Base-by-base conservation (phyloP, 2,329 filamentous ascomycete genomes). In the Colletotrichum liaoningense region DNA sequence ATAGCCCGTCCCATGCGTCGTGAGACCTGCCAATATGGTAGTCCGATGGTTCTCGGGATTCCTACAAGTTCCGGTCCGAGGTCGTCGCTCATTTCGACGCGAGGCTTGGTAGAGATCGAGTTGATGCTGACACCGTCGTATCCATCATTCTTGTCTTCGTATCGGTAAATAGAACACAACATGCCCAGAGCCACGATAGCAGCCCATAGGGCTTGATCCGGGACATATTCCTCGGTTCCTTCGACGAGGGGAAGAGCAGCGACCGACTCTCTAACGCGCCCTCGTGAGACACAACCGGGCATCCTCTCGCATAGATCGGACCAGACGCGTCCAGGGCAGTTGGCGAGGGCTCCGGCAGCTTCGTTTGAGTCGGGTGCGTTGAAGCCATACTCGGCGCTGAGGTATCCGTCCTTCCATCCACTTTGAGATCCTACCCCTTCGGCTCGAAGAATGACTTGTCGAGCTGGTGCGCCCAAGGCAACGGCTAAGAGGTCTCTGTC, bases 381-480 rank as follows among this genome's bases (percentile, higher is more conserved):
- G 72, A 89, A 89, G 0, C 88, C 88, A 49, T 88, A 85, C 64
- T 88, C 87, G 22, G 82, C 83, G 70, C 83, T 87, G 38, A 89
- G 84, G 76, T 87, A 88, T 0, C 87, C 86, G 72, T 89, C 88
- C 63, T 86, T 82, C 87, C 87, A 90, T 22, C 88, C 88, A 0
- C 85, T 88, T 42, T 78, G 78, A 0, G 84, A 80, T 0, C 88
- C 87, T n/a, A 89, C 85, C 38, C 88, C 85, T 75, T 89, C 86
- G 14, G 88, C 87, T 49, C 88, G 80, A 28, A 87, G 78, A 69
- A 89, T 86, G 5, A 90, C 87, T 76, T 89, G 87, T 12, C 88
- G 84, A 26, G 87, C 88, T 1, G 88, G 88, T 0, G 88, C 87
- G 1, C 88, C 87, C 5, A 89, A 82, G 1, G 88, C 87, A 6